Evolutionary conservation across 2,329 filamentous ascomycete genomes (phyloP).

Genomic region (Fusarium pilosicola): DNA sequence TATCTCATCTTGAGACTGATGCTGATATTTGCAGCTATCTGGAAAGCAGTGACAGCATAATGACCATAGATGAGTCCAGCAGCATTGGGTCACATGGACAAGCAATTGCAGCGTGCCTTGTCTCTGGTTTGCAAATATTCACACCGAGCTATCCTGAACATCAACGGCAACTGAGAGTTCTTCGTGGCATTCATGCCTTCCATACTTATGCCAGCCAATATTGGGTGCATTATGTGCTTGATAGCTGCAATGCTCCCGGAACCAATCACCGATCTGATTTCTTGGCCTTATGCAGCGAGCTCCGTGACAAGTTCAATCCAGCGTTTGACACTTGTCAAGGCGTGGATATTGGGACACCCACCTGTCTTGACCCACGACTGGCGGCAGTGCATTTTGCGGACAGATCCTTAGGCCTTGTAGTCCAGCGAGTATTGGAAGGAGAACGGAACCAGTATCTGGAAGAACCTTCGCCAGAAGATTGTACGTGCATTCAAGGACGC

Average conservation of each 20-base stretch:
- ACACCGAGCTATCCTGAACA: neutral
- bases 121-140: neutral
- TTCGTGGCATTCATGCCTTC: neutral
- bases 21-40: neutral
- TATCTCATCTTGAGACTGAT: neutral
- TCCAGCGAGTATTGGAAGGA: neutral
- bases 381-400: neutral
- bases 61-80: neutral
- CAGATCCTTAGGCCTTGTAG: neutral
- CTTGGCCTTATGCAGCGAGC: neutral
- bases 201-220: neutral
- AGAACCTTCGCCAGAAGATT: neutral
- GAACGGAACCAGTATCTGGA: neutral
- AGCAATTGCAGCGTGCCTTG: neutral
- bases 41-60: neutral
- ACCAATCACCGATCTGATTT: accelerated
- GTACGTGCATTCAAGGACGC: neutral
- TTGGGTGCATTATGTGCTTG: neutral
- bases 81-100: neutral
- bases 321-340: neutral
- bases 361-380: neutral
- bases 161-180: neutral
- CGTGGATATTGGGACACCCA: neutral
- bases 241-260: neutral
- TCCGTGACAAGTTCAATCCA: neutral